Evolutionary conservation across 164 flowering plant species (phyloP).

Genomic region (Dillenia suffruticosa): DNA sequence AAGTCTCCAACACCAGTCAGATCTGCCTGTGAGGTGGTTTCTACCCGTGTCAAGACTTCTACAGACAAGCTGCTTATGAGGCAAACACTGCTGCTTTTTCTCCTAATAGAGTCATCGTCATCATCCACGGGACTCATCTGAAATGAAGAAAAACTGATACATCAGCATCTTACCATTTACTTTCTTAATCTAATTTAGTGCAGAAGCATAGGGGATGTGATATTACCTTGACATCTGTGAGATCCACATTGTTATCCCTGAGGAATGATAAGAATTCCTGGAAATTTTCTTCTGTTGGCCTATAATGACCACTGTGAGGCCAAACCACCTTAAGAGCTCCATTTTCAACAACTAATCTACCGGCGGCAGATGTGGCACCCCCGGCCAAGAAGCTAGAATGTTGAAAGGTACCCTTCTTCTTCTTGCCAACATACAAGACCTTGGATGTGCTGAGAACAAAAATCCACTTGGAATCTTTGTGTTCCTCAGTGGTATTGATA

Average conservation of each 20-base stretch:
- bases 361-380: constrained; percentile 69
- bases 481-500: constrained; percentile 39
- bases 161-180: constrained; percentile 1
- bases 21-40: constrained; percentile 15
- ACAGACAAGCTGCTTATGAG: constrained; percentile 41
- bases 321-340: constrained; percentile 72
- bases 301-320: constrained; percentile 86
- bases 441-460: constrained; percentile 67
- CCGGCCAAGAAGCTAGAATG: constrained; percentile 83
- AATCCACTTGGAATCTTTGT: constrained; percentile 51
- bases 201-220: background rate
- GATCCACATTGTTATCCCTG: constrained; percentile 51
- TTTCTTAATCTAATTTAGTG: background rate
- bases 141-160: background rate
- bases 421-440: constrained; percentile 52
- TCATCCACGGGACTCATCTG: constrained; percentile 62
- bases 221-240: constrained; percentile 53
- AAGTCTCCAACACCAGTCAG: constrained; percentile 15
- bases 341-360: constrained; percentile 53
- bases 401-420: constrained; percentile 66
- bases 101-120: constrained; percentile 30
- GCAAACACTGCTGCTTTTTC: constrained; percentile 26
- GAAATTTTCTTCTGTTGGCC: constrained; percentile 69
- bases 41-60: constrained; percentile 30
- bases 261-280: constrained; percentile 59